Conservation (phyloP, 2,329 filamentous ascomycete species). For the Ilyonectria mors-panacis region DNA sequence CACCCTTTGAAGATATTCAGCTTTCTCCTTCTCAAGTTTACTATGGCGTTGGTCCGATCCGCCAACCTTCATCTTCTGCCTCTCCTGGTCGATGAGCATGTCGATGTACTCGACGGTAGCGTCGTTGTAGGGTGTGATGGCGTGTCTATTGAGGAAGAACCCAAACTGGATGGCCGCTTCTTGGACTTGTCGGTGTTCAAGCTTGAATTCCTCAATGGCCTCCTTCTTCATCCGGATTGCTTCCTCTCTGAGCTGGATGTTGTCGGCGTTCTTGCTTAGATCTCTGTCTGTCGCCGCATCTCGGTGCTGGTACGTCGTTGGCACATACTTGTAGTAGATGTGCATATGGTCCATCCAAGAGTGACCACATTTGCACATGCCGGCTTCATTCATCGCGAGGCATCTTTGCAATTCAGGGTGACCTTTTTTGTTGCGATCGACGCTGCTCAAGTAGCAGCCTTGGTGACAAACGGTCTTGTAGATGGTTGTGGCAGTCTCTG, state of each 20-base stretch:
- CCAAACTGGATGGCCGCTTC: slow-evolving; percentile 32
- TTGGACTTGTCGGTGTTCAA: slow-evolving; percentile 18
- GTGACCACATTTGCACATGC: slow-evolving; percentile 11
- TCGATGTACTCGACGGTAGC: slow-evolving; percentile 22
- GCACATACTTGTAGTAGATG: slow-evolving; percentile 25
- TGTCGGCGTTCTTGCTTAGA: not conserved
- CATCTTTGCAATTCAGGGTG: slow-evolving; percentile 1
- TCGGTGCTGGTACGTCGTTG: slow-evolving; percentile 6
- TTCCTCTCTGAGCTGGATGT: slow-evolving; percentile 11
- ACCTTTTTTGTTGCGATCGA: slow-evolving; percentile 1
- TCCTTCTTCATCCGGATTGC: slow-evolving; percentile 17
- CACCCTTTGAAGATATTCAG: slow-evolving; percentile 21
- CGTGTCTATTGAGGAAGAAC: slow-evolving; percentile 21
- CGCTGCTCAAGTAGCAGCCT: not conserved
- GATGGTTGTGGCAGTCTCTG: not conserved
- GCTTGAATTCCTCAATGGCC: slow-evolving; percentile 21
- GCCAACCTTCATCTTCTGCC: slow-evolving; percentile 20
- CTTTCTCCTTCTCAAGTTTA: slow-evolving; percentile 17
- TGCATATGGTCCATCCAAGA: slow-evolving; percentile 31
- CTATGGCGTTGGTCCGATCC: not conserved
- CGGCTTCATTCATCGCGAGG: not conserved
- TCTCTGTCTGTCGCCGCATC: slow-evolving; percentile 17
- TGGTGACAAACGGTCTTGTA: slow-evolving; percentile 8
- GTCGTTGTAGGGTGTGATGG: slow-evolving; percentile 28
- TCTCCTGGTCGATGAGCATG: slow-evolving; percentile 27